phyloP scores from a whole-genome alignment of 805 yeast genomes.

The Kodamaea jinghongensis region DNA sequence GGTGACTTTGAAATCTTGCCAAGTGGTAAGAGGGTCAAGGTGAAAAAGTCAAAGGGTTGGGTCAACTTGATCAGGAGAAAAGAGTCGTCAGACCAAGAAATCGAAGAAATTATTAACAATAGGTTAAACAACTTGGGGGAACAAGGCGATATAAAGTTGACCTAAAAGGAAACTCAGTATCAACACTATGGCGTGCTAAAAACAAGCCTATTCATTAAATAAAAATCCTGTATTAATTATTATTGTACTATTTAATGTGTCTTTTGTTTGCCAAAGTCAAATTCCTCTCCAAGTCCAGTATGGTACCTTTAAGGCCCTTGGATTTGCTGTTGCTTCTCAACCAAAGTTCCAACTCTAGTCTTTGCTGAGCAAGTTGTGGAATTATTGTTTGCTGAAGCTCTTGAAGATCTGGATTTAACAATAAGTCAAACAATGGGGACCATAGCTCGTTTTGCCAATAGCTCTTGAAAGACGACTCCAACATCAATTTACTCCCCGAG shows the following conservation, averaged over 20 bases:
- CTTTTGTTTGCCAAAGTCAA: constrained; percentile 16
- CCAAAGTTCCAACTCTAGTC: constrained; percentile 43
- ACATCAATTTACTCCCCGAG: constrained; percentile 17
- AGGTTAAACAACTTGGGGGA: constrained; percentile 25
- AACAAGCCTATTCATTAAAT: too few relatives aligned
- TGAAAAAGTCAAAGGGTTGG: constrained; percentile 22
- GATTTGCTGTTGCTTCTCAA: constrained; percentile 22
- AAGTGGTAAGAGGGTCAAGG: constrained; percentile 64
- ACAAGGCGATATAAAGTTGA: background rate
- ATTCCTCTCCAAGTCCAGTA: constrained; percentile 36
- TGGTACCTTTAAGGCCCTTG: constrained; percentile 25
- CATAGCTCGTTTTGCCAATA: constrained; percentile 77
- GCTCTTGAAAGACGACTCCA: constrained; percentile 54
- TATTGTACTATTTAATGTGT: constrained; percentile 3
- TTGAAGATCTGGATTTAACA: constrained; percentile 54
- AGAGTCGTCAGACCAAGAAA: constrained; percentile 38
- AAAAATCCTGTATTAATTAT: too few relatives aligned
- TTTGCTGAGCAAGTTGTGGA: constrained; percentile 28
- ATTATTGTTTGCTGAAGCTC: constrained; percentile 38
- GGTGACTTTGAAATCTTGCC: constrained; percentile 61
- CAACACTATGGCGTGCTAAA: too few relatives aligned
- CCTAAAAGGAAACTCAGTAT: too few relatives aligned
- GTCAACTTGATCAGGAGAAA: constrained; percentile 28
- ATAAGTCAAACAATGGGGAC: constrained; percentile 58
- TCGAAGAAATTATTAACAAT: constrained; percentile 54